Evolutionary conservation across 2,329 filamentous ascomycete species (phyloP).

Genomic region (Ploettnerulaceae sp.): DNA sequence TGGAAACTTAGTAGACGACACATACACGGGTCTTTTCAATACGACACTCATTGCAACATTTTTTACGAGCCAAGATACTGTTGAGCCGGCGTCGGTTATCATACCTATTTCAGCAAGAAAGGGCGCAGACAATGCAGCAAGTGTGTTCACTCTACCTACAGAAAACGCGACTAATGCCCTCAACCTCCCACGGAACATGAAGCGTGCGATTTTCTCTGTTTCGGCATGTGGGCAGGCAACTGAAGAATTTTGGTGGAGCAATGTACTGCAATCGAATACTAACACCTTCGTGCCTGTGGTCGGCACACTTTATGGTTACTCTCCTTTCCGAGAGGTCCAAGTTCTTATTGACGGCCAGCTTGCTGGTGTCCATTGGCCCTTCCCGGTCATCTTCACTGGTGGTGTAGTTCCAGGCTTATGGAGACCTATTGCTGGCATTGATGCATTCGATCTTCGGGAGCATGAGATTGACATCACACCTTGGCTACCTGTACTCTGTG

Average conservation of each 20-base stretch:
- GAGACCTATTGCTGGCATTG: conserved; percentile 71
- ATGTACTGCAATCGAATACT: conserved; percentile 60
- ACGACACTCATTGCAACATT: conserved; percentile 71
- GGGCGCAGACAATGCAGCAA: conserved; percentile 47
- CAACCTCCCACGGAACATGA: conserved; percentile 59
- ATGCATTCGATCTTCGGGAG: conserved; percentile 74
- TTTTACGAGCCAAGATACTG: conserved; percentile 46
- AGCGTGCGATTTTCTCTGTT: conserved; percentile 69
- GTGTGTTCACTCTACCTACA: conserved; percentile 62
- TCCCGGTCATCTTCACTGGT: conserved; percentile 77
- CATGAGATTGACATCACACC: conserved; percentile 79
- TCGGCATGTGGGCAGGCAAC: conserved; percentile 69
- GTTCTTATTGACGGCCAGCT: conserved; percentile 67
- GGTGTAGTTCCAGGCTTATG: conserved; percentile 70
- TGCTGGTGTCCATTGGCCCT: conserved; percentile 76
- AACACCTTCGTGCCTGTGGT: conserved; percentile 53
- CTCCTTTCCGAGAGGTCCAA: conserved; percentile 74
- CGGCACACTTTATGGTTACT: conserved; percentile 59
- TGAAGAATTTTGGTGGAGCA: conserved; percentile 86
- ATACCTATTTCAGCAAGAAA: conserved; percentile 59
- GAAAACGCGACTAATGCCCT: conserved; percentile 56
- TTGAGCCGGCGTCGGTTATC: conserved; percentile 56
- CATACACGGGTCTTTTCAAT: conserved; percentile 70
- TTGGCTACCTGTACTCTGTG: conserved; percentile 64
- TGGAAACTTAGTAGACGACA: conserved; percentile 64